Base-by-base conservation (phyloP, 164 flowering plant genomes). In the Chimonanthus praecox region DNA sequence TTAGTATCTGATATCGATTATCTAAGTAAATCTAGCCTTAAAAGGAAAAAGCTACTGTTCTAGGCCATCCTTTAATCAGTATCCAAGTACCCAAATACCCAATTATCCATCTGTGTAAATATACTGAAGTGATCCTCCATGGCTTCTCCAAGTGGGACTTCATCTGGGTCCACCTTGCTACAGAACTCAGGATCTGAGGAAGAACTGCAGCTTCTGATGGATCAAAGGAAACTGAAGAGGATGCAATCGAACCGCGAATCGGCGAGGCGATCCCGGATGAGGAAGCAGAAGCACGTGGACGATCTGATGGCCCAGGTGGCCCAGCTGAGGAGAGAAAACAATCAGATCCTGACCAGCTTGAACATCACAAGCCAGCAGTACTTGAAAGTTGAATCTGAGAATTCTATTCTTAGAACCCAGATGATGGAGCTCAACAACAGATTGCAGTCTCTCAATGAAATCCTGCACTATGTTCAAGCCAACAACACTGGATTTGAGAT, bases 191-290 rank as follows among this genome's bases (percentile, higher is more conserved):
- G 73, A 15, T 76, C 74, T 44, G 92, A 88, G 49, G 89, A 72
- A 47, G 89, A 88, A 54, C 67, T 85, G 49, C 83, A 81, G 81
- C 75, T 51, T 1, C 21, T 82, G 76, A 82, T 84, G 87, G 91
- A 92, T 66, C 82, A 82, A 49, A 88, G 96, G 66, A 92, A 90
- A 50, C 75, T 79, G 79, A 92, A 89, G 79, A 80, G 98, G 78
- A 94, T 87, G 98, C 77, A 77, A 64, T 94, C 98, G 43, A 94
- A 94, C 79, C 89, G 98, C 0, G 97, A 92, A 77, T 92, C 98
- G 7, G 98, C 98, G 15, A 79, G 93, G 76, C 76, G 98, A 43
- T 92, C 97, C 15, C 76, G 98, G 82, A 82, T 87, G 89, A 73
- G 92, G 61, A 94, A 94, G 70, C 94, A 92, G 85, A 86, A 89